Evolutionary conservation across 176 grass and related monocot genomes (phyloP).

Genomic region (Eleusine coracana): DNA sequence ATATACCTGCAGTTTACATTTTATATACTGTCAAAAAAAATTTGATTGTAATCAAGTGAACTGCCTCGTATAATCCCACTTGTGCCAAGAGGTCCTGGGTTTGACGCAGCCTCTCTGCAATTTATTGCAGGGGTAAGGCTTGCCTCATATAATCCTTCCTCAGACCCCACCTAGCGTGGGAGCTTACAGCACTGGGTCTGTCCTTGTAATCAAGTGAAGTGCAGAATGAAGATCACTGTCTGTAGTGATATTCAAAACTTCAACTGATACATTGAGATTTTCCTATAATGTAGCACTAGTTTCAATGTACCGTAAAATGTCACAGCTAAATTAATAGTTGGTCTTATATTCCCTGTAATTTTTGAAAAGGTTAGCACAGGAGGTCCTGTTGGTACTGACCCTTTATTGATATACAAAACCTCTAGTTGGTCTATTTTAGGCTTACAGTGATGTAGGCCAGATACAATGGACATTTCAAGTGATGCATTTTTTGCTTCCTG

Average conservation of each 20-base stretch:
- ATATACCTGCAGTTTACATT: constrained; percentile 14
- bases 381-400: constrained; percentile 14
- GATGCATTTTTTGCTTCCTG: constrained; percentile 25
- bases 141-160: too few species aligned
- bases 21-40: neutral
- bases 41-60: neutral
- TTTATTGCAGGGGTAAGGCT: too few species aligned
- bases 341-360: neutral
- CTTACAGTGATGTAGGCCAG: neutral
- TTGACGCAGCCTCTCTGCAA: too few species aligned
- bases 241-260: constrained; percentile 22
- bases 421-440: constrained; percentile 10
- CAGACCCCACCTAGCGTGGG: too few species aligned
- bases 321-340: neutral
- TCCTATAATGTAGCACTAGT: neutral
- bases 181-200: too few species aligned
- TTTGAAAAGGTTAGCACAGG: neutral
- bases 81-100: too few species aligned
- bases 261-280: neutral
- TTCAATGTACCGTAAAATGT: constrained; percentile 15
- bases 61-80: too few species aligned
- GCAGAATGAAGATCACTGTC: neutral
- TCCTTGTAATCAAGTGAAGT: neutral
- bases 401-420: constrained; percentile 31
- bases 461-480: constrained; percentile 16